These are phyloP conservation scores for Cladophialophora chaetospira DNA, from an alignment of 2,329 filamentous ascomycete species.

Conservation along the genomic window DNA sequence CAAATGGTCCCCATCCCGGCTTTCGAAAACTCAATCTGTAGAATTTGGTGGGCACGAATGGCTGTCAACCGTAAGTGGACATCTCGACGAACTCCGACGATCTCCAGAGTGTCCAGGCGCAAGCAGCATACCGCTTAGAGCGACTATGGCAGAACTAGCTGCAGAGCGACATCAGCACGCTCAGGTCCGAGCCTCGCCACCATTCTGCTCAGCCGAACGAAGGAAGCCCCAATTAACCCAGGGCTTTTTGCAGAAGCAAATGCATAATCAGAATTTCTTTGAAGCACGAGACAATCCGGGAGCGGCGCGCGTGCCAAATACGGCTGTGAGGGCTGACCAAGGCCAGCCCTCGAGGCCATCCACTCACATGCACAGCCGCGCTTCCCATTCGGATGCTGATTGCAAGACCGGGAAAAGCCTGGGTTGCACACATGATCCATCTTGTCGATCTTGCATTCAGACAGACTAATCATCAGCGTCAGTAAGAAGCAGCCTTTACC, in stretches of 20 bases:
- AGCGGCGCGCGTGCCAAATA: not conserved
- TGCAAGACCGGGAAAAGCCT: constrained; percentile 7
- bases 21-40: constrained; percentile 12
- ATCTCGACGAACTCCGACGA: not conserved
- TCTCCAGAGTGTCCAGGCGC: not conserved
- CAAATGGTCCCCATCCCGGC: too few species aligned
- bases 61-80: not conserved
- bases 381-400: constrained; percentile 7
- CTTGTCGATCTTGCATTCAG: constrained; percentile 22
- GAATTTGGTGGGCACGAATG: constrained; percentile 7
- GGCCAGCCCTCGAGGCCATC: constrained; percentile 17
- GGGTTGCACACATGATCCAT: constrained; percentile 22
- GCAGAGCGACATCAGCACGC: constrained; percentile 9
- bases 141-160: not conserved
- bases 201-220: not conserved
- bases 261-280: not conserved
- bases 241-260: not conserved
- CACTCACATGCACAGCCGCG: constrained; percentile 19
- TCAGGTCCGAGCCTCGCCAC: constrained; percentile 16
- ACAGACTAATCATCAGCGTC: constrained; percentile 9
- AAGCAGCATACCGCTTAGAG: not conserved
- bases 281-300: constrained; percentile 16
- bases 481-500: not conserved
- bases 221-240: not conserved
- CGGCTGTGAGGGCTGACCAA: constrained; percentile 17